phyloP scores from a whole-genome alignment of 306 rosid genomes.

The Cucumis hystrix region DNA sequence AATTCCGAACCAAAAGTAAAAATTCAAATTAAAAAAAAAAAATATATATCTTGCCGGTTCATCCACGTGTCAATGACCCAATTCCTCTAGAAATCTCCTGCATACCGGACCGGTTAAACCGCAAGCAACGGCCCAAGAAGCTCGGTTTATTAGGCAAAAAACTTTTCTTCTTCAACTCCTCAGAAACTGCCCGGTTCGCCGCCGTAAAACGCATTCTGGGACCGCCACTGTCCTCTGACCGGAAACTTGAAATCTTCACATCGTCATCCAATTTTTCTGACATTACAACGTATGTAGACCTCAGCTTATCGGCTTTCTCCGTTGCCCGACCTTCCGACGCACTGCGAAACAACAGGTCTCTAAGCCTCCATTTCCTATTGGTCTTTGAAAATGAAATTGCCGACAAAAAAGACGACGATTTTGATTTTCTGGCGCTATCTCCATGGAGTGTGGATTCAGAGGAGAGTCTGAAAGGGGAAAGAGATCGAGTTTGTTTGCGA shows the following conservation, averaged over 20 bases:
- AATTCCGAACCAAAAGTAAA: not conserved
- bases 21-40: not conserved
- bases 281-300: slow-evolving; percentile 13
- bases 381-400: slow-evolving; percentile 34
- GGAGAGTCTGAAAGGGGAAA: slow-evolving; percentile 42
- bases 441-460: slow-evolving; percentile 20
- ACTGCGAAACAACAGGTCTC: slow-evolving; percentile 45
- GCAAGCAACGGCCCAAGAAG: slow-evolving; percentile 14
- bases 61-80: slow-evolving; percentile 11
- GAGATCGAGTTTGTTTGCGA: slow-evolving; percentile 34
- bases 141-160: slow-evolving; percentile 14
- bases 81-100: slow-evolving; percentile 2
- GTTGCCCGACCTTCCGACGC: slow-evolving; percentile 45
- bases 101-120: slow-evolving; percentile 7
- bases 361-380: slow-evolving; percentile 42
- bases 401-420: slow-evolving; percentile 24
- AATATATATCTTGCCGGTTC: not conserved
- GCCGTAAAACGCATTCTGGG: slow-evolving; percentile 2
- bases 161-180: slow-evolving; percentile 18
- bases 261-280: slow-evolving; percentile 25
- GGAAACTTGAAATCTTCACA: slow-evolving; percentile 9
- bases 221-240: slow-evolving; percentile 2
- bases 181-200: slow-evolving; percentile 11
- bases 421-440: slow-evolving; percentile 7
- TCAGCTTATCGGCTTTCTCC: slow-evolving; percentile 25